Evolutionary conservation across 1,139 yeast genomes (phyloP), one percentile per base, ranked within the genome.

Genomic region (Geotrichum cucujoidarum): DNA sequence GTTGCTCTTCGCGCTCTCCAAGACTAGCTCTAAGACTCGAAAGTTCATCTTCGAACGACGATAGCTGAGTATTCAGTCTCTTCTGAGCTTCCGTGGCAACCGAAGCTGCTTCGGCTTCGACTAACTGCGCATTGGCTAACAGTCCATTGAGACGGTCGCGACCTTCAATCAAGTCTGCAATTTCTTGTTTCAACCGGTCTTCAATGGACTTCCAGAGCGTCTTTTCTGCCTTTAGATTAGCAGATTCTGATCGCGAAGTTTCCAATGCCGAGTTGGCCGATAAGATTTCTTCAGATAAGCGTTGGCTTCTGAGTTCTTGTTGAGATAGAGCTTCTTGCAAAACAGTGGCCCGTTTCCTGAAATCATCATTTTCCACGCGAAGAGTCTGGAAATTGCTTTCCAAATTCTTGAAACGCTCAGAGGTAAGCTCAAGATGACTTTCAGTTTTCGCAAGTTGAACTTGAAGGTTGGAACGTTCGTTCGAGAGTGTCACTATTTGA

Each of bases 21-120:
- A 83, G 68, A 51, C 73, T 77, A 4, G 70, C 68, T 56, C 78
- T 80, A 40, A 77, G 66, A 1, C 57, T 53, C 1, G 62, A 48
- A 22, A 77, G 53, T 43, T 78, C 78, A 25, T 61, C 58, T 57
- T 83, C 86, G 47, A 81, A 70, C 30, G 74, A 66, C 40, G 75
- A 76, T 16, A 80, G 68, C 36, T 80, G 81, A 22, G 70, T 66
- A 18, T 70, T 60, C 42, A 82, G 71, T 40, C 83, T 72, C 25
- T 69, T 67, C 17, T 80, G 73, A 1, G 81, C 63, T 37, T 80
- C 83, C 22, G 69, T 63, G 40, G 76, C 72, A 11, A 78, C 69
- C 0, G 69, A 60, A 49, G 83, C 84, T 47, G 90, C 74, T 60
- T 85, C 94, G 48, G 73, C 73, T 47, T 82, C 78, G 14, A 43